phyloP scores from a whole-genome alignment of 768 basidiomycete genomes.

The Cubamyces sp. region DNA sequence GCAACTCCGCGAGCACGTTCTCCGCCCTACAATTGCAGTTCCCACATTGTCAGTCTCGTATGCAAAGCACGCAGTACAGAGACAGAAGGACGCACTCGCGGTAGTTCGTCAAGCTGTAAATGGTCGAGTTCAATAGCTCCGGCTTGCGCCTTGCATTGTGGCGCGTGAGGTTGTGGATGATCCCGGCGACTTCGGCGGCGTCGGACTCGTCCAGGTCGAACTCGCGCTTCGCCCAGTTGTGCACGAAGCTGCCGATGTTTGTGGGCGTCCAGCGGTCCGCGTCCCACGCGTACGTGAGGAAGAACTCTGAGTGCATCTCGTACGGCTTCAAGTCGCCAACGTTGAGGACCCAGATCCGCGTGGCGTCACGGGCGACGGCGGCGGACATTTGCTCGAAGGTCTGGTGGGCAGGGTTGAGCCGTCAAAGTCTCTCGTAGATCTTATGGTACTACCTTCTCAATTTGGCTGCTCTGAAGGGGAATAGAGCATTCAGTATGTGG shows the following conservation, averaged over 20 bases:
- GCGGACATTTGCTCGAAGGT: constrained; percentile 72
- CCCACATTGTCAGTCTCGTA: no score
- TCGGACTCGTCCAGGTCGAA: constrained; percentile 51
- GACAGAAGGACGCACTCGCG: constrained; percentile 55
- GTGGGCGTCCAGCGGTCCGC: constrained; percentile 55
- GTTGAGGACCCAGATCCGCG: constrained; percentile 70
- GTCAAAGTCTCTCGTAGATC: not conserved
- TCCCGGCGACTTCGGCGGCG: constrained; percentile 49
- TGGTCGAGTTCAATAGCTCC: constrained; percentile 64
- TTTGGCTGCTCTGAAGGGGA: constrained; percentile 49
- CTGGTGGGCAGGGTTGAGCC: constrained; percentile 31
- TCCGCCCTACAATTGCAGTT: constrained; percentile 52
- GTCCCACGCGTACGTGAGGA: constrained; percentile 66
- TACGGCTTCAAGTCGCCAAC: constrained; percentile 79
- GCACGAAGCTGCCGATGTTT: constrained; percentile 59
- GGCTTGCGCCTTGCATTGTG: constrained; percentile 67
- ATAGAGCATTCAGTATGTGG: not conserved
- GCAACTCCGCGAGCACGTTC: constrained; percentile 54
- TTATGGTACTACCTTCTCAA: constrained; percentile 45
- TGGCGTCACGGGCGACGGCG: constrained; percentile 62
- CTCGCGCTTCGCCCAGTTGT: constrained; percentile 65
- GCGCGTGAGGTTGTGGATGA: constrained; percentile 58
- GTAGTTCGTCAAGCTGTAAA: constrained; percentile 67
- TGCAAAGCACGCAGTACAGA: no score
- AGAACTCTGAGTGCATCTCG: constrained; percentile 72